phyloP scores from a whole-genome alignment of 345 rosid species.

The Conringia planisiliqua region DNA sequence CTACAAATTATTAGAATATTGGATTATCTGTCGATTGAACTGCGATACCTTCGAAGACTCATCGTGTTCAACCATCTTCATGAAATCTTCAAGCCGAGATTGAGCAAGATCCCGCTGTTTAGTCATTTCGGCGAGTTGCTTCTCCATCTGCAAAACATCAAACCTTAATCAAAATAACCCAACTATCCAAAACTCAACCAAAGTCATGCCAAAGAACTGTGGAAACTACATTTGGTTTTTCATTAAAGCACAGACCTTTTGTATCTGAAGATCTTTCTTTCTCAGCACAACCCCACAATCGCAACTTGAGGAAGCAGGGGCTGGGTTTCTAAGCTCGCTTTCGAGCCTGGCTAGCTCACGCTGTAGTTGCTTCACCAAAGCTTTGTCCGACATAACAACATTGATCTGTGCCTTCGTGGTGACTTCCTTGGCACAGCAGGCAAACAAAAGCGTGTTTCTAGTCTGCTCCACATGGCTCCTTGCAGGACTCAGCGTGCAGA shows the following conservation, averaged over 20 bases:
- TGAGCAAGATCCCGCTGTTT: slow-evolving; percentile 87
- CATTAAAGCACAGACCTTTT: slow-evolving; percentile 53
- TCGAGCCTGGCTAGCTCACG: slow-evolving; percentile 90
- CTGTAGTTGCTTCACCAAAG: slow-evolving; percentile 92
- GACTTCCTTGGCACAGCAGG: slow-evolving; percentile 97
- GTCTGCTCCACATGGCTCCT: slow-evolving; percentile 97
- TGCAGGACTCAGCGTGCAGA: slow-evolving; percentile 97
- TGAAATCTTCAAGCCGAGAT: slow-evolving; percentile 72
- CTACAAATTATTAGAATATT: slow-evolving; percentile 2
- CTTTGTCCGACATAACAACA: slow-evolving; percentile 98
- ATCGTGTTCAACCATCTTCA: slow-evolving; percentile 54
- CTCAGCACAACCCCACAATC: slow-evolving; percentile 66
- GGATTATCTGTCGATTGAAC: slow-evolving; percentile 24
- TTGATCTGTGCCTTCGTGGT: slow-evolving; percentile 95
- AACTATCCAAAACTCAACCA: slow-evolving; percentile 6
- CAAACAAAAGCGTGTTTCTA: slow-evolving; percentile 92
- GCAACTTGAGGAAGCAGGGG: slow-evolving; percentile 47
- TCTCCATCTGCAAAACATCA: slow-evolving; percentile 67
- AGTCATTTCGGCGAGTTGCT: slow-evolving; percentile 68
- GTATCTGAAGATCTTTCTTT: slow-evolving; percentile 88
- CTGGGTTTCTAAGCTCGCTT: slow-evolving; percentile 77
- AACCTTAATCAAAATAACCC: slow-evolving; percentile 20
- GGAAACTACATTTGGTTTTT: slow-evolving; percentile 7
- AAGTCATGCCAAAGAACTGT: slow-evolving; percentile 7
- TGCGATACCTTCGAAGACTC: slow-evolving; percentile 47